Base-by-base conservation (phyloP, 768 basidiomycete species). In the Macrocybe gigantea region DNA sequence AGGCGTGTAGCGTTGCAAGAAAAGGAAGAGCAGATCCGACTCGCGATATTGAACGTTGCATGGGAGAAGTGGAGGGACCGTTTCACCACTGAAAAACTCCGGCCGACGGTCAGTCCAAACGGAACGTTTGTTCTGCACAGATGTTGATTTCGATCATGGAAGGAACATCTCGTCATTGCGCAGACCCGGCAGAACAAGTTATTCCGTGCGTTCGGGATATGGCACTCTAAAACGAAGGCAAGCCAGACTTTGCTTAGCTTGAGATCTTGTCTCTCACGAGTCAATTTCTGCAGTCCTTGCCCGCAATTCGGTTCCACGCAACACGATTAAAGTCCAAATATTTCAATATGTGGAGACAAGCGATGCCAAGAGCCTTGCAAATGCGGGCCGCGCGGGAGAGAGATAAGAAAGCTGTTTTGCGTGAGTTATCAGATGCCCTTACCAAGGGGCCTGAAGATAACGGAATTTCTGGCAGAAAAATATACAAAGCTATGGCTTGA, bases 1-100 rank as follows among this genome's bases (percentile, higher is more conserved):
- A 73, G 84, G 40, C 78, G 85, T 9, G 57, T 75, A 22, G 67
- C 73, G 11, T 67, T 92, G 40, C 76, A 76, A 48, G 72, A 75
- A 46, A 80, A 75, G 52, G 84, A 87, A 57, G 73, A 79, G 30
- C 78, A 87, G 52, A 70, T 88, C 52, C 74, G 78, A 52, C 65
- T 74, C 10, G 67, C 68, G 10, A 58, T 71, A 29, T 64, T 84
- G 31, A 71, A 75, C 32, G 68, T 65, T 31, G 78, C 77, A 11
- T 92, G 88, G 88, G 85, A 89, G 47, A 83, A 71, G 56, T 93
- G 91, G 91, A 70, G 82, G 58, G 88, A 85, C 47, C 78, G 74
- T 30, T 89, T 80, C 60, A 74, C 71, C 52, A 79, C 84, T 44
- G 80, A 80, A 52, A 73, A 71, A 51, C 66, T 93, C 42, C 78